Base-by-base conservation (phyloP, 177 flowering plant species). In the Telopea speciosissima region DNA sequence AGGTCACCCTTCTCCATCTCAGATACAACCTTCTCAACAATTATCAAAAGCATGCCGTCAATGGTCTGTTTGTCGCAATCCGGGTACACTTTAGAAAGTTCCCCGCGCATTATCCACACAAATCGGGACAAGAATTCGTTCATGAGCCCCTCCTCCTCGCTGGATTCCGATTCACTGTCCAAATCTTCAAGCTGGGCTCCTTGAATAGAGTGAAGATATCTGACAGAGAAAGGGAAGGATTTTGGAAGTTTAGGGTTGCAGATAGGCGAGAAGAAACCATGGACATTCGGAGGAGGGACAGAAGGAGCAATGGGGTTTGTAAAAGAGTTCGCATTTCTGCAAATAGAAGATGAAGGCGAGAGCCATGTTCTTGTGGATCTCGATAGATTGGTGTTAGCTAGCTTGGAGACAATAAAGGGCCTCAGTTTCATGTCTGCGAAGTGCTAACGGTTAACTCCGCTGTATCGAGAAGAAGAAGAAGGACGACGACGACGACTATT, bases 121-220 rank as follows among this genome's bases (percentile, higher is more conserved):
- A 96, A 89, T 75, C 97, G 77, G 5, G 96, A 89, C 23, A 96
- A 74, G 79, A 93, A 96, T 78, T 96, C 96, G 60, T 78, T 83
- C 88, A 85, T 86, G 19, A 80, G 62, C 19, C 67, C 82, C 59
- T 81, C 82, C 25, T 82, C 89, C 10, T 76, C 78, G n/a, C 79
- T 83, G 25, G 72, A 64, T 3, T 75, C 75, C 11, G 54, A 21
- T 5, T 72, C 69, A 21, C 59, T 11, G 21, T 69, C 74, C 4
- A 71, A 21, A 6, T 70, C 75, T 13, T 24, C 58, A 9, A 56
- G 49, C 14, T 62, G 49, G 61, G 68, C 16, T 56, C 44, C 70
- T 63, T 59, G 78, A 42, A 71, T 44, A 40, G 86, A 77, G 66
- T 84, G 84, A 42, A 78, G 22, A 61, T 49, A 54, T 60, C 80